Base-by-base conservation (phyloP, 2,329 filamentous ascomycete genomes). In the Aspergillus carbonarius region DNA sequence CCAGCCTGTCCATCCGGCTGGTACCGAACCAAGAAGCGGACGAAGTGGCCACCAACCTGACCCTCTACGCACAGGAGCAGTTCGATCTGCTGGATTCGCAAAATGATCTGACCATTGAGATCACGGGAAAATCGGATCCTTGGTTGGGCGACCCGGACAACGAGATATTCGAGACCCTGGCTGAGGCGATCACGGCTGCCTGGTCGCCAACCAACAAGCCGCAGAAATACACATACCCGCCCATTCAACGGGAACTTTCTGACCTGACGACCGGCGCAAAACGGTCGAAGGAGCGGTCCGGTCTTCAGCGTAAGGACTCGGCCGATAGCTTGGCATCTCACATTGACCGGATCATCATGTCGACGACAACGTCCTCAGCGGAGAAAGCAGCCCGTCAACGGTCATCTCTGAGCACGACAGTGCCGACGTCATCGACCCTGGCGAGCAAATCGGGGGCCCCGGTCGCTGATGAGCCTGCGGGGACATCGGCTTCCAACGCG, bases 61-160 rank as follows among this genome's bases (percentile, higher is more conserved):
- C 82, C 0, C 72, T 79, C 1, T 96, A 89, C 69, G 80, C 97
- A 0, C 76, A 86, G 48, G 79, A 83, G 12, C 85, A 92, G 64
- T 99, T 97, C 69, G 81, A 80, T 1, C 76, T 82, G 15, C 85
- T 98, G 1, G 87, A 88, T 30, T 93, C 91, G 1, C 88, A 90
- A 61, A 99, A 99, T 69, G 83, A 82, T 5, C 81, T 99, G 35
- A 88, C 82, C 1, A 85, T 99, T 39, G 88, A 87, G 30, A 93
- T 99, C 64, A 92, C 96, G 64, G 95, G 97, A 71, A 89, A 91
- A 75, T 93, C 95, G 0, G 95, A 99, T 71, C 92, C 95, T 0
- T 99, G 95, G 95, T 85, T 99, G 0, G 93, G 95, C 13, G 92
- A 97, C 67, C 92, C 92, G 3, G 87, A 87, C 50, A 97, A 96